phyloP scores from a whole-genome alignment of 176 grass and related monocot species.

The Zea luxurians region DNA sequence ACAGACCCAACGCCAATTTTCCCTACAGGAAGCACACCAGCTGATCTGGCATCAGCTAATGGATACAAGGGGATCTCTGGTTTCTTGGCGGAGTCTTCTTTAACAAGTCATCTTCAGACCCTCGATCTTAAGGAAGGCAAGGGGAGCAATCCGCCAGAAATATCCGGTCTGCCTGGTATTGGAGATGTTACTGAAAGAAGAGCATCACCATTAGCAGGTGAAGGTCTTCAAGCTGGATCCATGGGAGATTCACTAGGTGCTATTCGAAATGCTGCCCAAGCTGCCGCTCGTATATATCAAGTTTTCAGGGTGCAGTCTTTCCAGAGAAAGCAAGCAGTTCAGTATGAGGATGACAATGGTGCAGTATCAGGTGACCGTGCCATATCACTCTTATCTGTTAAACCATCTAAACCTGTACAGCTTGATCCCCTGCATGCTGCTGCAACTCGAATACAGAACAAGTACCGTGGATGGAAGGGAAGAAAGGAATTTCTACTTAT shows the following conservation, averaged over 20 bases:
- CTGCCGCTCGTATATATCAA: constrained; percentile 77
- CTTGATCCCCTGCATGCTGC: constrained; percentile 71
- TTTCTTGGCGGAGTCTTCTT: constrained; percentile 86
- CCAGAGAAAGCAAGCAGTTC: constrained; percentile 84
- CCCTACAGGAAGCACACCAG: constrained; percentile 77
- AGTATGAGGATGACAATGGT: constrained; percentile 68
- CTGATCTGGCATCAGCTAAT: constrained; percentile 92
- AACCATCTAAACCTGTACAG: constrained; percentile 62
- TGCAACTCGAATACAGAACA: constrained; percentile 95
- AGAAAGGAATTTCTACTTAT: constrained; percentile 91
- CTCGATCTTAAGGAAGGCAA: constrained; percentile 78
- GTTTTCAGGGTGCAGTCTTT: constrained; percentile 94
- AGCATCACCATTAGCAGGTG: constrained; percentile 35
- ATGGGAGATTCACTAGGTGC: constrained; percentile 81
- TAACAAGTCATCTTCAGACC: constrained; percentile 73
- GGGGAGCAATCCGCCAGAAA: constrained; percentile 43
- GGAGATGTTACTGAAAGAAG: constrained; percentile 51
- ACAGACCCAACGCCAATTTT: constrained; percentile 86
- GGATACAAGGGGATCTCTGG: constrained; percentile 93
- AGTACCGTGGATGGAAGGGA: constrained; percentile 86
- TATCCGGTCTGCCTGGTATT: constrained; percentile 54
- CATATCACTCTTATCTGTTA: constrained; percentile 65
- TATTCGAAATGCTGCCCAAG: constrained; percentile 88
- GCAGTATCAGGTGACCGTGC: constrained; percentile 69
- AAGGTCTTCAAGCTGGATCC: constrained; percentile 49